phyloP scores from a whole-genome alignment of 768 basidiomycete species.

The Floccularia luteovirens region DNA sequence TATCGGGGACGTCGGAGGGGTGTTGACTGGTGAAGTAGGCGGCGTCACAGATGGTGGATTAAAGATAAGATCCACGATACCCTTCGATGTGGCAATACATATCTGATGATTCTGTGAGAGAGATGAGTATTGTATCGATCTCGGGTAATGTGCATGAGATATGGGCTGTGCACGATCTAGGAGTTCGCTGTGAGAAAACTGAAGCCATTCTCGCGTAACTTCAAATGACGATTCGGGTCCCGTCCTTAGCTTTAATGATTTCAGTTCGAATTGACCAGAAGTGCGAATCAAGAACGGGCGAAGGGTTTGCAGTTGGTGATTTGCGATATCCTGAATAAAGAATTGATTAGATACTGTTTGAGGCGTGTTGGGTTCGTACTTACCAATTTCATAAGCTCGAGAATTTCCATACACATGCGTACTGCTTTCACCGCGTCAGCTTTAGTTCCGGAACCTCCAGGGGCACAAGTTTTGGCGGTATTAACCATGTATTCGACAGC shows the following conservation, averaged over 20 bases:
- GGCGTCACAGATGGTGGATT: slow-evolving; percentile 30
- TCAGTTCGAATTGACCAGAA: slow-evolving; percentile 73
- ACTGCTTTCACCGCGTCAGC: slow-evolving; percentile 67
- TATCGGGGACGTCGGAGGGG: slow-evolving; percentile 10
- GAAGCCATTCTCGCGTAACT: slow-evolving; percentile 61
- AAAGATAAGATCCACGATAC: slow-evolving; percentile 62
- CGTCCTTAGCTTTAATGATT: slow-evolving; percentile 61
- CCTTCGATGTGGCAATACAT: slow-evolving; percentile 49
- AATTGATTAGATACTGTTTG: neutral
- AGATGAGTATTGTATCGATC: slow-evolving; percentile 31
- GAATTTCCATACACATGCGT: slow-evolving; percentile 79
- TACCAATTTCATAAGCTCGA: slow-evolving; percentile 94
- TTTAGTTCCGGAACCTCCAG: slow-evolving; percentile 45
- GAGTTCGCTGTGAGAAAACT: slow-evolving; percentile 39
- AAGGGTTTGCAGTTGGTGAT: slow-evolving; percentile 90
- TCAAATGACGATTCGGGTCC: slow-evolving; percentile 35
- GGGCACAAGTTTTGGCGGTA: slow-evolving; percentile 51
- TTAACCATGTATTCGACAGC: slow-evolving; percentile 80
- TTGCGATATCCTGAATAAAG: slow-evolving; percentile 77
- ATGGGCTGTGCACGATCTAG: slow-evolving; percentile 29
- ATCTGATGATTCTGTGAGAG: slow-evolving; percentile 47
- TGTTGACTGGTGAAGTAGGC: slow-evolving; percentile 20
- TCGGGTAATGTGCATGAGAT: slow-evolving; percentile 35
- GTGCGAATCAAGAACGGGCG: slow-evolving; percentile 83
- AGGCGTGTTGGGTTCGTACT: slow-evolving; percentile 19